Conservation (phyloP, 2,329 filamentous ascomycete species). For the Paracorniculantispora psalliotae region DNA sequence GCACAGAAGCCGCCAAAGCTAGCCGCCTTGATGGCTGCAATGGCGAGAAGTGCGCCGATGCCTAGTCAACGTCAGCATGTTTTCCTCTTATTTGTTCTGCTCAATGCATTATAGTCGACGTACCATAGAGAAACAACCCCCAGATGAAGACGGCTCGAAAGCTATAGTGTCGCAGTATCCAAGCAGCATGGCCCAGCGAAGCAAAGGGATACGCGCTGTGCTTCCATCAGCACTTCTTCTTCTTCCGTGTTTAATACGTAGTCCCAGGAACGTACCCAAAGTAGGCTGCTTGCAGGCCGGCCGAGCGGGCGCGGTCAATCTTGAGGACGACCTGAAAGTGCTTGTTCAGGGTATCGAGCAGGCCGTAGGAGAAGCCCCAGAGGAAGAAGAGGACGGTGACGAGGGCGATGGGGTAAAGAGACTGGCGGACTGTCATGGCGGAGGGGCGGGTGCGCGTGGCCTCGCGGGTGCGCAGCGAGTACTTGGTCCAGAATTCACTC, state of each 20-base stretch:
- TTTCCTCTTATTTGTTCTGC: too few relatives aligned
- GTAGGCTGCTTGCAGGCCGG: conserved; percentile 47
- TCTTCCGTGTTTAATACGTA: too few relatives aligned
- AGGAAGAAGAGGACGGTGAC: conserved; percentile 43
- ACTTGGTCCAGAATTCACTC: too few relatives aligned
- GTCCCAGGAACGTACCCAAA: conserved; percentile 50
- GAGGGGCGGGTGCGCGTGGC: too few relatives aligned
- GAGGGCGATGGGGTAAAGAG: conserved; percentile 60
- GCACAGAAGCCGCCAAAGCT: conserved; percentile 72
- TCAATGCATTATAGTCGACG: too few relatives aligned
- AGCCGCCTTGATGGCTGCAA: conserved; percentile 52
- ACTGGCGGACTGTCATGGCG: too few relatives aligned
- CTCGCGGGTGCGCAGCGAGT: too few relatives aligned
- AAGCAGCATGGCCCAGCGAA: conserved; percentile 60
- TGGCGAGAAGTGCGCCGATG: conserved; percentile 50
- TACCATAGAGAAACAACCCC: conserved; percentile 64
- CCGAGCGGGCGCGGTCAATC: conserved; percentile 39
- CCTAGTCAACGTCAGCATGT: too few relatives aligned
- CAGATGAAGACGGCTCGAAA: conserved; percentile 65
- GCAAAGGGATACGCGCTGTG: conserved; percentile 62
- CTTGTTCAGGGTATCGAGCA: conserved; percentile 44
- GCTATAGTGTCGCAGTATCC: conserved; percentile 58
- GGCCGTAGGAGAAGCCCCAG: conserved; percentile 43
- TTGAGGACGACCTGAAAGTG: conserved; percentile 44
- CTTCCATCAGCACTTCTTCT: too few relatives aligned